Percentiles rank a stretch among this genome's conserved stretches.
phyloP scores from a whole-genome alignment of 768 basidiomycete genomes.

The Panaeolus papilionaceus region DNA sequence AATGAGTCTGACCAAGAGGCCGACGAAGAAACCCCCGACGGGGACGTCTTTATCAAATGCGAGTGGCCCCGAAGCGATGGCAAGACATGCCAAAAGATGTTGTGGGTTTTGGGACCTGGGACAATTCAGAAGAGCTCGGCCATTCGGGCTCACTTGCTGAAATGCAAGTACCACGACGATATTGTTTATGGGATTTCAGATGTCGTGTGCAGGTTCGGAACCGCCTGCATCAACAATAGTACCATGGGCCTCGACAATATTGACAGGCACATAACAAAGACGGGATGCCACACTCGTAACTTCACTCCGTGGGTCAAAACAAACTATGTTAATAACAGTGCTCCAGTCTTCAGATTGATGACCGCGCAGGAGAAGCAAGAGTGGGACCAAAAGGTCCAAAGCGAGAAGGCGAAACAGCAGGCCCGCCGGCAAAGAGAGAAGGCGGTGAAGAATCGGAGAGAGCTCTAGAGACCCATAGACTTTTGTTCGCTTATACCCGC shows the following conservation, averaged over 20 bases:
- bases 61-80: neutral
- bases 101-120: neutral
- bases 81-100: neutral
- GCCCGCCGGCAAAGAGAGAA: too few species aligned
- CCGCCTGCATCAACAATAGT: neutral
- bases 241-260: neutral
- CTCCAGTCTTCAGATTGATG: neutral
- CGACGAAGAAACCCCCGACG: neutral
- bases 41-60: neutral
- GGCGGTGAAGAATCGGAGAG: neutral
- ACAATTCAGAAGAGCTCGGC: neutral
- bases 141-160: neutral
- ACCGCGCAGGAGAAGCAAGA: neutral
- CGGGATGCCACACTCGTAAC: neutral
- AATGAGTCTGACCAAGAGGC: neutral
- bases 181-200: neutral
- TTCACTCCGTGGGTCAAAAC: neutral
- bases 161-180: neutral
- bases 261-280: neutral
- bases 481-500: too few species aligned
- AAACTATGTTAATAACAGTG: neutral
- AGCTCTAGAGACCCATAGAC: too few species aligned
- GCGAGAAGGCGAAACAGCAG: too few species aligned
- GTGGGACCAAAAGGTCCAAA: too few species aligned
- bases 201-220: neutral